Evolutionary conservation across 148 eudicot genomes (phyloP).

Genomic region (Chenopodium formosanum): DNA sequence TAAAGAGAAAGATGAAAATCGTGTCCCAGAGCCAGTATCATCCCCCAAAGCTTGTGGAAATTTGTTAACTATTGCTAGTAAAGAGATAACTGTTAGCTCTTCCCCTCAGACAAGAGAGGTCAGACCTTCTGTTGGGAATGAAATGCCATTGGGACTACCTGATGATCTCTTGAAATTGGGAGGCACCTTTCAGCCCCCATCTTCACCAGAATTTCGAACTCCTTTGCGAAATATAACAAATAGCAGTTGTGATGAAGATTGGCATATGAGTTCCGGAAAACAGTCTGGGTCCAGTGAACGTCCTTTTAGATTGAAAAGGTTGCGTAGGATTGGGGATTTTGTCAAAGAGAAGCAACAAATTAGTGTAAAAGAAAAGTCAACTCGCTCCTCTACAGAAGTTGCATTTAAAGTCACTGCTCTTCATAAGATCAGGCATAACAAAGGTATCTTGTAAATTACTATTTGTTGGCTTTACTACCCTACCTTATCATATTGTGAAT

Average conservation of each 20-base stretch:
- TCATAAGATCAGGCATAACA: conserved; percentile 30
- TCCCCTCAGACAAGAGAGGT: conserved; percentile 30
- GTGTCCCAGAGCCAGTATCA: conserved; percentile 31
- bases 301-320: conserved; percentile 54
- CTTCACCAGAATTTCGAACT: conserved; percentile 34
- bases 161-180: conserved; percentile 10
- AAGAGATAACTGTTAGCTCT: conserved; percentile 21
- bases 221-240: conserved; percentile 50
- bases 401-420: conserved; percentile 16
- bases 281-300: conserved; percentile 41
- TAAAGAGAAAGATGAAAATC: conserved; percentile 20
- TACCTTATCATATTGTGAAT: not conserved
- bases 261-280: conserved; percentile 60
- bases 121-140: conserved; percentile 24
- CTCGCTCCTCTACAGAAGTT: conserved; percentile 19
- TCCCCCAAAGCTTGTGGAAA: conserved; percentile 27
- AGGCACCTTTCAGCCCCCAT: conserved; percentile 25
- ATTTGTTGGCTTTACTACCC: not conserved
- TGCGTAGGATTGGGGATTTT: conserved; percentile 64
- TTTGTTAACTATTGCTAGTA: conserved; percentile 9
- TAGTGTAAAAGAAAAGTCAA: conserved; percentile 21
- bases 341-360: conserved; percentile 25
- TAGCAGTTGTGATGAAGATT: conserved; percentile 62
- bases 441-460: conserved; percentile 36
- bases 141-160: conserved; percentile 19